Base-by-base conservation (phyloP, 1,284 basidiomycete genomes). In the Fomitopsis betulina region DNA sequence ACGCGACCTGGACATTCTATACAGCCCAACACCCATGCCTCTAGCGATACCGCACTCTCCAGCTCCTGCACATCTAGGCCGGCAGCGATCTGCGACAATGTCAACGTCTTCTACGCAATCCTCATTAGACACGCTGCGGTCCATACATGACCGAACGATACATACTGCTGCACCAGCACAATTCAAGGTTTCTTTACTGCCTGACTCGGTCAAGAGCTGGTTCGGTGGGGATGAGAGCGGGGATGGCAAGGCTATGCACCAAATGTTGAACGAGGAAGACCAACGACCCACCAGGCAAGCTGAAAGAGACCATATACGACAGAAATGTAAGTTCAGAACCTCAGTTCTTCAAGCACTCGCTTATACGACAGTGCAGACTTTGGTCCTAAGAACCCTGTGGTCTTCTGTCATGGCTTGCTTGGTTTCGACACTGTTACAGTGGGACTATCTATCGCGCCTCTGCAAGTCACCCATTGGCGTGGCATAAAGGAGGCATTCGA, bases 391-490 rank as follows among this genome's bases (percentile, higher is more conserved):
- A 84, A 93, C 64, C 95, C 95, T 0, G 74, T 97, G 49, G 89
- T 98, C 3, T 96, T 98, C 72, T 96, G 94, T 65, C 95, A 98
- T 68, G 95, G 96, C 8, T 80, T 97, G 1, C 80, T 97, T 2
- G 94, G 94, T 5, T 94, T 94, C 66, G 91, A 94, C 69, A 86
- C 85, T 0, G 83, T 91, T 60, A 87, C 81, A 5, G 83, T 91
- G 47, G 86, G 87, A 9, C 85, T 84, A 2, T 73, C 85, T 17
- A 86, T 94, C 58, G 87, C 90, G 10, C 86, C 91, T 3, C 68
- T 98, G 27, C 86, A 94, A 67, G 92, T 98, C 51, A 82, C 87
- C 5, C 94, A 98, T 71, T 98, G 96, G 96, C 83, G 95, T 39
- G 96, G 96, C 3, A 95, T 98, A 63, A 89, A 89, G 66, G 93